Conservation (phyloP, 257 asterid species). For the Fraxinus excelsior region DNA sequence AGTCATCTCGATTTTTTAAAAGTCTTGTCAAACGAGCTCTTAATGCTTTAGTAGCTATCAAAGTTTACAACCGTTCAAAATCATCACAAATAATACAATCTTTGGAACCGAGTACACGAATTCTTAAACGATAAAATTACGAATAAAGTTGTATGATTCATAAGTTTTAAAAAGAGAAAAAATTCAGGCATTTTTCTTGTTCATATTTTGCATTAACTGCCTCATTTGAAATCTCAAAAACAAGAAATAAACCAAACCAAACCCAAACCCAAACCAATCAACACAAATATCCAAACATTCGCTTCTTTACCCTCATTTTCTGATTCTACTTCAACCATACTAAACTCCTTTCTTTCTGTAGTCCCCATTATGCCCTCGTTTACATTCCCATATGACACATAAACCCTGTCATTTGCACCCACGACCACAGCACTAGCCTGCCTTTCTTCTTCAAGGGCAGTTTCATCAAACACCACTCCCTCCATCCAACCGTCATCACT, state of each 20-base stretch:
- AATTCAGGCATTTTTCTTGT: conserved; percentile 65
- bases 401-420: too few species aligned
- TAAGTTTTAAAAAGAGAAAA: not conserved
- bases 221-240: conserved; percentile 92
- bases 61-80: too few species aligned
- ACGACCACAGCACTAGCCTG: too few species aligned
- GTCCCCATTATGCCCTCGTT: conserved; percentile 58
- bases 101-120: not conserved
- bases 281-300: conserved; percentile 63
- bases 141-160: too few species aligned
- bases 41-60: too few species aligned
- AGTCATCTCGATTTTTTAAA: too few species aligned
- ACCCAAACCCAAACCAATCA: conserved; percentile 76
- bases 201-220: conserved; percentile 51
- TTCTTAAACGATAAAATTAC: not conserved
- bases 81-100: too few species aligned
- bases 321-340: conserved; percentile 61
- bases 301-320: conserved; percentile 62
- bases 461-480: too few species aligned
- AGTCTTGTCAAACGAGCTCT: too few species aligned
- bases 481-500: too few species aligned
- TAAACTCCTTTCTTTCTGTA: conserved; percentile 52
- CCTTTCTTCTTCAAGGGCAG: too few species aligned
- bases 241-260: conserved; percentile 62
- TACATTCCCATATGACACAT: too few species aligned